Base-by-base conservation (phyloP, 2,329 filamentous ascomycete genomes). In the Clarireedia homoeocarpa region DNA sequence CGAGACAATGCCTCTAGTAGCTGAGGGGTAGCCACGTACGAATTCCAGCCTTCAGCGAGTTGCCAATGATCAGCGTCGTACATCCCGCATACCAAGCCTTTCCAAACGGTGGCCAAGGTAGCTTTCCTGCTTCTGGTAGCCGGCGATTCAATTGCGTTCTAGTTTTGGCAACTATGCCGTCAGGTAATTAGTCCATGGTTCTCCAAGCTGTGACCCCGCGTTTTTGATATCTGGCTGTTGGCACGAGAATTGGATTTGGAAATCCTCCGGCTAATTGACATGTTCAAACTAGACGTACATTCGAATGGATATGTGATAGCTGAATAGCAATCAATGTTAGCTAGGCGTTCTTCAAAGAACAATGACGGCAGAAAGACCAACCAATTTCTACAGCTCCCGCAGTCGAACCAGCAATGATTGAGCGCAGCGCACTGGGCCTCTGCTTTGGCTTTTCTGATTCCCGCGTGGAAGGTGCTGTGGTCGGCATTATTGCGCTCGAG, bases 61-160 rank as follows among this genome's bases (percentile, higher is more conserved):
- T 99, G 59, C 94, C 94, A 64, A 97, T 90, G 58, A 99, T 95
- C 70, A 96, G 75, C 27, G 94, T 97, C 48, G 94, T 97, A 75
- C 94, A 99, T 39, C 94, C 94, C 12, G 94, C 92, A 72, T 99
- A 99, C 94, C 94, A 99, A 72, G 95, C 90, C 65, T 75, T 78
- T 49, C 94, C 94, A 68, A 97, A 97, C 10, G 89, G 89, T 45
- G 94, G 94, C 88, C 90, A 96, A 53, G 92, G 91, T 30, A 96
- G 81, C 76, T 95, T 96, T 77, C 95, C 78, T 48, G 85, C 86
- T 55, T 87, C 85, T 49, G 88, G 78, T 67, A 97, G 78, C 65
- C 85, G 83, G 64, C 86, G 84, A 72, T 99, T 99, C 68, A 99
- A 84, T 73, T 97, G 94, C 55, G 89, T 89, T 65, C 94, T 81